Evolutionary conservation across 352 stramenopile genomes (phyloP), one percentile per base, ranked within the genome.

Genomic region (Thraustochytrium striatum): DNA sequence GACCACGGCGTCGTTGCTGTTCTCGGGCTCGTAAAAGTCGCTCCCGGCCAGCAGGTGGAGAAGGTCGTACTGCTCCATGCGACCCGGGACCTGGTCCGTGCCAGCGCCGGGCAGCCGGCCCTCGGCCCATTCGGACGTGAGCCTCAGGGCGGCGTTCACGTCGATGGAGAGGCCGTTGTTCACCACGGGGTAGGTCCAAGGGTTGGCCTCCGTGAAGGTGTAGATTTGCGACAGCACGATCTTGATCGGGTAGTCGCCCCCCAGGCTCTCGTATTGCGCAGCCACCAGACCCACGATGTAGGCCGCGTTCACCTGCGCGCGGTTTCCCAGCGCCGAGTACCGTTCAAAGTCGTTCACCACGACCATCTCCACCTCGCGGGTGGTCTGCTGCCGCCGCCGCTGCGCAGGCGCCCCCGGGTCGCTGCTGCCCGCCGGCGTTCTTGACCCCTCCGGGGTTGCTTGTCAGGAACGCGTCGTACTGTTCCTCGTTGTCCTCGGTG

Each of bases 251-350:
- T 75, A 38, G 0, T 9, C 32, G 16, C 50, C 50, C 1, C n/a
- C 19, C 39, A 75, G 32, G 3, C 39, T 38, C 9, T 75, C 52
- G 50, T 75, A 75, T 0, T 61, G 65, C 11, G 65, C 65, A 50
- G 65, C 65, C 32, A 75, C 65, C n/a, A 75, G 65, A 30, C 52
- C 61, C 5, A 72, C 39, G 25, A 75, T 61, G 25, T 75, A 75
- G 2, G 65, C 65, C 11, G 44, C 28, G 47, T 43, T 61, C 2
- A 32, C 65, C 16, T 47, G 13, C 19, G 50, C 36, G 32, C 32
- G 13, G 39, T 25, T 36, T 16, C 65, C 65, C 11, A 30, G 50
- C 35, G 30, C 25, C 3, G 65, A 25, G 36, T 75, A 75, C 16
- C 65, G 65, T 13, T 13, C 8, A 0, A 32, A 32, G 32, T 75